phyloP scores from a whole-genome alignment of 257 asterid genomes.

The Hygrophila difformis region DNA sequence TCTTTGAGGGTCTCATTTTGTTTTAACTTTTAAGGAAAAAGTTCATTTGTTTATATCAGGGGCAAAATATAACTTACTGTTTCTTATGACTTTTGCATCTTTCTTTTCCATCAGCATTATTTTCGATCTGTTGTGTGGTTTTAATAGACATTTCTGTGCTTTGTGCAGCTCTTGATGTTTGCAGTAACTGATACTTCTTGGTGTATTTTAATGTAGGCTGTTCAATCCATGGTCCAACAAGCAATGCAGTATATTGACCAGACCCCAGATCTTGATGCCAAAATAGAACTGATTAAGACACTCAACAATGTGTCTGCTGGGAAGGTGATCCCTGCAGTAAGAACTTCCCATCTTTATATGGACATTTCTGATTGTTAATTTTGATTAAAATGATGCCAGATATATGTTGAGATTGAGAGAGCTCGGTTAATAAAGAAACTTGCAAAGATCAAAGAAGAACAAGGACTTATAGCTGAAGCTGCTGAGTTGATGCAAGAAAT shows the following conservation, averaged over 20 bases:
- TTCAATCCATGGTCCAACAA: slow-evolving; percentile 93
- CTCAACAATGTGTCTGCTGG: slow-evolving; percentile 93
- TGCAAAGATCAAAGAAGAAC: slow-evolving; percentile 87
- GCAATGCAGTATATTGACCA: slow-evolving; percentile 92
- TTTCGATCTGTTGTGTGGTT: too few species aligned
- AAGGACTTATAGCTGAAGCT: slow-evolving; percentile 85
- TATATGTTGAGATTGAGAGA: slow-evolving; percentile 97
- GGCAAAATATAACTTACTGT: too few species aligned
- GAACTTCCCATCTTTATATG: neutral
- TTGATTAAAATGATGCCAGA: slow-evolving; percentile 29
- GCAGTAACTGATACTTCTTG: neutral
- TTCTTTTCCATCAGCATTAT: too few species aligned
- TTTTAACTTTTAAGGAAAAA: too few species aligned
- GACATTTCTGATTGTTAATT: neutral
- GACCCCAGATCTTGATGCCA: slow-evolving; percentile 85
- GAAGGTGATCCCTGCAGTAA: slow-evolving; percentile 39
- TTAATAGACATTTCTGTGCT: too few species aligned
- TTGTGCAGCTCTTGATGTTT: neutral
- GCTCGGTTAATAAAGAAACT: slow-evolving; percentile 92
- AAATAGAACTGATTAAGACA: slow-evolving; percentile 84
- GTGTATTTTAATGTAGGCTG: slow-evolving; percentile 56
- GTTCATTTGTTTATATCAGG: too few species aligned
- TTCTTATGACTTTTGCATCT: neutral
- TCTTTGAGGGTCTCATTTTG: too few species aligned
- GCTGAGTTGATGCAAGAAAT: slow-evolving; percentile 99